Evolutionary conservation across 1,284 basidiomycete genomes (phyloP), one percentile per base, ranked within the genome.

Genomic region (Megacollybia platyphylla): DNA sequence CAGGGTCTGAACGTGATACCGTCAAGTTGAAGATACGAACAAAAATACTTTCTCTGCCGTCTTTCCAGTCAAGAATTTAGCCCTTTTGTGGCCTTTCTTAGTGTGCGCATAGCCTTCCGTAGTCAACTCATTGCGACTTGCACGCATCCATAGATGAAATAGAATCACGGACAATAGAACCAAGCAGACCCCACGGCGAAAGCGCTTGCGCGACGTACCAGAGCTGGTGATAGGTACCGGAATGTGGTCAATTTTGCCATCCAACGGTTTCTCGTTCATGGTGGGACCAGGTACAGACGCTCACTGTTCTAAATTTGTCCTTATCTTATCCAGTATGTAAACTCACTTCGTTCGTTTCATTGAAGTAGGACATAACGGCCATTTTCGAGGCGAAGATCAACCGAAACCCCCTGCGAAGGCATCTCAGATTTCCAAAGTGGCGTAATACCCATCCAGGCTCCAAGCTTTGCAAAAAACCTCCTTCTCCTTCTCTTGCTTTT

Each of bases 391-490:
- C 54, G 57, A 0, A 80, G 70, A 56, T 82, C 79, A 42, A 82
- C 51, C 0, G 75, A 69, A 26, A 85, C 52, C 3, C 77, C 79
- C 42, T 65, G 60, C 1, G 73, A 72, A 11, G 64, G 60, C 2
- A 60, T 53, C 0, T 71, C 70, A 4, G 67, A 52, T 47, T 71
- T 65, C 76, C 76, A 81, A 13, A 72, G 52, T 1, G 79, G 79
- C 10, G 71, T 76, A 28, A 82, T 46, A 0, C 80, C 79, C 45
- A 83, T 67, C 79, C 79, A 83, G 5, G 75, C 75, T 2, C 70
- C 68, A 24, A 83, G 47, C 52, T 76, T 81, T 2, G 70, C 61
- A 24, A 72, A 52, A 56, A 69, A 68, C 11, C 60, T 62, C 26
- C 58, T 59, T 34, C 58, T 59, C 10, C 60, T 59, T 35, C 52